phyloP scores from a whole-genome alignment of 768 basidiomycete species.

The Polyporus arcularius region DNA sequence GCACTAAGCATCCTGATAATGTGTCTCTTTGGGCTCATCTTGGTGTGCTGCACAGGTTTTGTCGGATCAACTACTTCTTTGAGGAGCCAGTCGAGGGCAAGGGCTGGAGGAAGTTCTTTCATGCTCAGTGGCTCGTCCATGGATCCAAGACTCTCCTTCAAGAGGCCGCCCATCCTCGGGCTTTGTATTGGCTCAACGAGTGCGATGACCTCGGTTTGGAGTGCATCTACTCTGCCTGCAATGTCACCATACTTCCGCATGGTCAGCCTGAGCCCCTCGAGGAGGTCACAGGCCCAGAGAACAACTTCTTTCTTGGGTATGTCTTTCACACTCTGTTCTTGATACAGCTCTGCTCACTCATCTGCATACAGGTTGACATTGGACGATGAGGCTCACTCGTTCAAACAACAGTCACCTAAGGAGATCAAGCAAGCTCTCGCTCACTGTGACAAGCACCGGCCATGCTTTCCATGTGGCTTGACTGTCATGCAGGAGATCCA shows the following conservation, averaged over 20 bases:
- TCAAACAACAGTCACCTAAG: slow-evolving; percentile 45
- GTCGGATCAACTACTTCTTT: slow-evolving; percentile 65
- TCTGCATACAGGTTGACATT: slow-evolving; percentile 46
- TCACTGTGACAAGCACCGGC: slow-evolving; percentile 32
- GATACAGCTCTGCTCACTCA: neutral
- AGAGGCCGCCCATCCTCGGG: slow-evolving; percentile 63
- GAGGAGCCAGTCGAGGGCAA: slow-evolving; percentile 28
- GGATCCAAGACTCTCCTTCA: slow-evolving; percentile 66
- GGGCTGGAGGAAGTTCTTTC: slow-evolving; percentile 49
- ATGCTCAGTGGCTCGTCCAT: slow-evolving; percentile 73
- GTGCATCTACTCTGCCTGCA: slow-evolving; percentile 60
- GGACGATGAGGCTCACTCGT: slow-evolving; percentile 47
- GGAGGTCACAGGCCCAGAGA: slow-evolving; percentile 39
- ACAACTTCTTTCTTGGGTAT: slow-evolving; percentile 61
- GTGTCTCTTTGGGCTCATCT: slow-evolving; percentile 8
- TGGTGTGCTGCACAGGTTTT: slow-evolving; percentile 53
- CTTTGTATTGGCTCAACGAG: slow-evolving; percentile 53
- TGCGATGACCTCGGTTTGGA: slow-evolving; percentile 59
- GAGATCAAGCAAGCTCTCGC: slow-evolving; percentile 33
- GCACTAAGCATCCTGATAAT: slow-evolving; percentile 36
- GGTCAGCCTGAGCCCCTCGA: slow-evolving; percentile 52
- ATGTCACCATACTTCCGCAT: slow-evolving; percentile 43
- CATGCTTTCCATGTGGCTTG: slow-evolving; percentile 54
- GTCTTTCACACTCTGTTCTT: neutral
- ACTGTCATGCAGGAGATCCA: slow-evolving; percentile 29